Percentiles rank a stretch among this genome's conserved stretches.
These are phyloP conservation scores for Ceratocystis albifundus DNA, from an alignment of 2,329 filamentous ascomycete genomes.

Conservation along the genomic window DNA sequence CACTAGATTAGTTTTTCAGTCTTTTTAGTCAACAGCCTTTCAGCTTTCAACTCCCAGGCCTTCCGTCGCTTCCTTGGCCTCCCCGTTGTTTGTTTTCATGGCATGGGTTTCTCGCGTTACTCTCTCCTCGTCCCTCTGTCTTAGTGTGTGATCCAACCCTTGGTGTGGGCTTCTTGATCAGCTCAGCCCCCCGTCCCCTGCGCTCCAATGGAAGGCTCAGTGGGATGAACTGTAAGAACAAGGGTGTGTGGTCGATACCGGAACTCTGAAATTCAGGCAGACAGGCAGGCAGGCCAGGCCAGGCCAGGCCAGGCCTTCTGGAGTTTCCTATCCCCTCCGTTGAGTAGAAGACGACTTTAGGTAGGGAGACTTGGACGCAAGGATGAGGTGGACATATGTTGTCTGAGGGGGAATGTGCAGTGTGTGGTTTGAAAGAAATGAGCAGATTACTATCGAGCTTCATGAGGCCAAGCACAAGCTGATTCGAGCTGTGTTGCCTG, in stretches of 20 bases:
- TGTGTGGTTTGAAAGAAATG: background rate
- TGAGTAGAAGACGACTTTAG: background rate
- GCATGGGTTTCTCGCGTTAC: constrained; percentile 6
- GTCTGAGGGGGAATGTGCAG: background rate
- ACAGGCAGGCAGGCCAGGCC: no score
- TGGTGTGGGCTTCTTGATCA: constrained; percentile 6
- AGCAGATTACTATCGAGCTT: background rate
- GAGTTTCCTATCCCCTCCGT: background rate
- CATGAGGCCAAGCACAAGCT: background rate
- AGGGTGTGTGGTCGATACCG: background rate
- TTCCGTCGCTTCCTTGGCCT: constrained; percentile 11
- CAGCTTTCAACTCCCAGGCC: constrained; percentile 7
- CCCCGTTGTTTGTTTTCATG: constrained; percentile 10
- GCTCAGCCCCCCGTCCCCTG: constrained; percentile 11
- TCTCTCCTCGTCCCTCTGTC: constrained; percentile 5
- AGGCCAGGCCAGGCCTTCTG: no score
- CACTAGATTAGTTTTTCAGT: background rate
- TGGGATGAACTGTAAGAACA: background rate
- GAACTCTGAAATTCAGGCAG: background rate
- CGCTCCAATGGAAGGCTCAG: background rate
- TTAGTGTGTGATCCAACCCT: constrained; percentile 13
- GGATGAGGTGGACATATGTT: background rate
- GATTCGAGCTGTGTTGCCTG: background rate
- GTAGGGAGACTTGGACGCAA: background rate
- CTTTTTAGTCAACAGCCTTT: background rate